These are phyloP conservation scores for Aspergillus chevalieri DNA, from an alignment of 2,329 filamentous ascomycete species.

Conservation along the genomic window DNA sequence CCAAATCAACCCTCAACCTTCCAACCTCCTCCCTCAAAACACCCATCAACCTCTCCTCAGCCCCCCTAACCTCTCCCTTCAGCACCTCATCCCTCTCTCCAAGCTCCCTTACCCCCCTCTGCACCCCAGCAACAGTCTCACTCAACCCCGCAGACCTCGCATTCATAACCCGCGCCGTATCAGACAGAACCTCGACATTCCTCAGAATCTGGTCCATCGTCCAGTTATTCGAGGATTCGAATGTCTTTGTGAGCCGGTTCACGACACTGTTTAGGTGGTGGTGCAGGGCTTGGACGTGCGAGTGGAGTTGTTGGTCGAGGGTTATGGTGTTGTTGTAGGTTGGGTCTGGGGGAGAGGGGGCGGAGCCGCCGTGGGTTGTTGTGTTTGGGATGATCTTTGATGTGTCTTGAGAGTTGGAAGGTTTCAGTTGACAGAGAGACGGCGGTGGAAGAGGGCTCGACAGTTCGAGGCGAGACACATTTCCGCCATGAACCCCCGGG, in stretches of 20 bases:
- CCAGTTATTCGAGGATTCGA: conserved; percentile 18
- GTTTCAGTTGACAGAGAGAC: neutral
- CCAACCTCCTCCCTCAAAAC: conserved; percentile 6
- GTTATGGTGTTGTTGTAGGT: conserved; percentile 17
- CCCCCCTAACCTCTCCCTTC: conserved; percentile 5
- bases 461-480: no score
- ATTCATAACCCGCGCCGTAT: conserved; percentile 11
- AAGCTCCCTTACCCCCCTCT: conserved; percentile 2
- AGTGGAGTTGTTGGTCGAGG: conserved; percentile 15
- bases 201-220: conserved; percentile 15
- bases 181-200: conserved; percentile 12
- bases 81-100: neutral
- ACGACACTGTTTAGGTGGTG: conserved; percentile 13
- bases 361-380: conserved; percentile 16
- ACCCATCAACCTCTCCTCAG: conserved; percentile 6
- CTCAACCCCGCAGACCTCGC: conserved; percentile 8
- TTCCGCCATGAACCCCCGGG: neutral
- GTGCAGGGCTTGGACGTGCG: conserved; percentile 15
- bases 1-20: conserved; percentile 8
- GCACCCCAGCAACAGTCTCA: conserved; percentile 10
- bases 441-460: conserved; percentile 1
- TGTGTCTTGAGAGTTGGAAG: neutral
- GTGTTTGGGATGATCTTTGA: neutral
- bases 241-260: conserved; percentile 7
- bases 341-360: conserved; percentile 18